Percentiles rank a stretch among this genome's conserved stretches.
phyloP scores from a whole-genome alignment of 148 eudicot species.

The Bassia scoparia region DNA sequence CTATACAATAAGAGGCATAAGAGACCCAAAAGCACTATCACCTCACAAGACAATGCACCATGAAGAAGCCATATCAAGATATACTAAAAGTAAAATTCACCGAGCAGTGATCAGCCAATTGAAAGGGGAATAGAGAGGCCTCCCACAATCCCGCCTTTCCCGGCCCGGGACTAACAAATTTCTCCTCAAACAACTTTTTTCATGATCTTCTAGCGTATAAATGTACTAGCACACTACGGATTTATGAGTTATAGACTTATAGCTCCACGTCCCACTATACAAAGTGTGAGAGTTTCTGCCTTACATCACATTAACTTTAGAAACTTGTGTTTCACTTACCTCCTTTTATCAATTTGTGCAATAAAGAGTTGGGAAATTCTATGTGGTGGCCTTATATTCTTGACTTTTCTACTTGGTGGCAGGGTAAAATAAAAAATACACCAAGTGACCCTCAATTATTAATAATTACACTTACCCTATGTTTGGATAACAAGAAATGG shows the following conservation, averaged over 20 bases:
- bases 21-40: constrained; percentile 9
- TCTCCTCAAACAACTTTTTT: background rate
- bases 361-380: background rate
- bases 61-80: background rate
- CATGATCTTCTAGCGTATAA: background rate
- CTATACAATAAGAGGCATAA: background rate
- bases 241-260: background rate
- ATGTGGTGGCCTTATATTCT: too few relatives aligned
- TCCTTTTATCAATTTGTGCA: background rate
- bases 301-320: background rate
- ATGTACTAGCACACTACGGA: background rate
- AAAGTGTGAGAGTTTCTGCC: background rate
- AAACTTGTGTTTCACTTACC: background rate
- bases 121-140: background rate
- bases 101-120: too few relatives aligned
- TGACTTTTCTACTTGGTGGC: too few relatives aligned
- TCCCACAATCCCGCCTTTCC: background rate
- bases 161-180: background rate
- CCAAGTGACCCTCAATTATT: too few relatives aligned
- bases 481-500: too few relatives aligned
- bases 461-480: too few relatives aligned
- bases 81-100: background rate
- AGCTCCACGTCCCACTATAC: background rate
- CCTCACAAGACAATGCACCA: background rate
- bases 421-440: too few relatives aligned